Base-by-base conservation (phyloP, 2,329 filamentous ascomycete genomes). In the Colletotrichum orchidophilum region DNA sequence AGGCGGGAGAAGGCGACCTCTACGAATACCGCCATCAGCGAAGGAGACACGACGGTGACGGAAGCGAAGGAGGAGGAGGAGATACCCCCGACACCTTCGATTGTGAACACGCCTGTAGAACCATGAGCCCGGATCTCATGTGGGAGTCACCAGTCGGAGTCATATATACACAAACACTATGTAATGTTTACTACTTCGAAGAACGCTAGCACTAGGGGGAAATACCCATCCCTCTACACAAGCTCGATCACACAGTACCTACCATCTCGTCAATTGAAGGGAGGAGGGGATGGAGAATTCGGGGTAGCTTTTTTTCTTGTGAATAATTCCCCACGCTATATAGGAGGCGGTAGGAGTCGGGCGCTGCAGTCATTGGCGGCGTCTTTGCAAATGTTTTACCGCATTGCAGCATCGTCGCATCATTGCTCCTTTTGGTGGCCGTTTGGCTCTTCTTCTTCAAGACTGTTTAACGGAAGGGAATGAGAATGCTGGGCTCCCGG, bases 1-100 rank as follows among this genome's bases (percentile, higher is more conserved):
- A 85, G 94, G 75, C 85, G 93, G 73, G 89, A 92, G 70, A 92
- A 89, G 77, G 86, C 87, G 11, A 80, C 81, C 13, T 78, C 81
- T 18, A 84, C 74, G 54, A 76, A 79, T 54, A 60, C 75, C 15
- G 78, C 81, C 70, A 53, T 67, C 64, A 73, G 73, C 59, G 63
- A 74, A 35, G 67, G 63, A 54, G 66, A 65, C 39, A 68, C 71
- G 63, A 60, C 69, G 39, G 61, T 69, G 71, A 64, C 61, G 60
- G 64, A 63, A 39, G 53, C 53, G 29, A 71, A 63, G 63, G 71
- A 71, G 66, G 71, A 71, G 66, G 72, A 73, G 53, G 73, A 74
- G 29, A 61, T 73, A 66, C 73, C 73, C 50, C 63, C 63, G 50
- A 74, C 71, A 27, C 71, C 69, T 63, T 71, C 71, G 35, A 65